Evolutionary conservation across 805 yeast genomes (phyloP).

Genomic region (Wickerhamomyces silvicola): DNA sequence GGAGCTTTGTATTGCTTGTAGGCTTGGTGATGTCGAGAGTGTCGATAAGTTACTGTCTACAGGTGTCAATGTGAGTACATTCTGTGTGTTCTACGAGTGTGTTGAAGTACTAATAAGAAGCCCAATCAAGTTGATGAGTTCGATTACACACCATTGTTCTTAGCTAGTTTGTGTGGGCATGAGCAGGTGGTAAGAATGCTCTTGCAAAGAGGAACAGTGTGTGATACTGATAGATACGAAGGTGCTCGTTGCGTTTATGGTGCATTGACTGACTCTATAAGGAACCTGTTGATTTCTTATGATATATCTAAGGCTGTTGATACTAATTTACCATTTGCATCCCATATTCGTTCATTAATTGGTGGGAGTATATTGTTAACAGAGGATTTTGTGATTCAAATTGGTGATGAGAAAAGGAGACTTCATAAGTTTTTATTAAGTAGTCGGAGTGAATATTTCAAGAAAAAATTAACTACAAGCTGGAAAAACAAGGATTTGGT

Average conservation of each 20-base stretch:
- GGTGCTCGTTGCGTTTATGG: slow-evolving; percentile 78
- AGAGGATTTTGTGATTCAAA: slow-evolving; percentile 18
- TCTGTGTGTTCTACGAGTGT: background rate
- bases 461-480: slow-evolving; percentile 12
- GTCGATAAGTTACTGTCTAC: slow-evolving; percentile 52
- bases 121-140: slow-evolving; percentile 51
- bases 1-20: slow-evolving; percentile 58
- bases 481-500: slow-evolving; percentile 21
- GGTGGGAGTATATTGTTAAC: slow-evolving; percentile 11
- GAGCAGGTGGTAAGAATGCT: slow-evolving; percentile 52
- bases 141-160: slow-evolving; percentile 69
- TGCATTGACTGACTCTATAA: slow-evolving; percentile 61
- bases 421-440: slow-evolving; percentile 37
- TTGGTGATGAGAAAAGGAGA: slow-evolving; percentile 14
- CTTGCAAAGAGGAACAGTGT: slow-evolving; percentile 62
- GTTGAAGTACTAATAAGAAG: slow-evolving; percentile 2
- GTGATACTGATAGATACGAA: slow-evolving; percentile 77
- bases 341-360: slow-evolving; percentile 50
- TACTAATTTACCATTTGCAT: slow-evolving; percentile 62
- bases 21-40: slow-evolving; percentile 59
- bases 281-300: slow-evolving; percentile 49
- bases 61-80: slow-evolving; percentile 38
- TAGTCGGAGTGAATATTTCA: slow-evolving; percentile 30
- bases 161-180: slow-evolving; percentile 76
- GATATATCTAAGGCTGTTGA: slow-evolving; percentile 69